A percentile compares a stretch with the other conserved stretches of the same genome.
phyloP scores from a whole-genome alignment of 768 basidiomycete genomes.

The Mycena capillaripes region DNA sequence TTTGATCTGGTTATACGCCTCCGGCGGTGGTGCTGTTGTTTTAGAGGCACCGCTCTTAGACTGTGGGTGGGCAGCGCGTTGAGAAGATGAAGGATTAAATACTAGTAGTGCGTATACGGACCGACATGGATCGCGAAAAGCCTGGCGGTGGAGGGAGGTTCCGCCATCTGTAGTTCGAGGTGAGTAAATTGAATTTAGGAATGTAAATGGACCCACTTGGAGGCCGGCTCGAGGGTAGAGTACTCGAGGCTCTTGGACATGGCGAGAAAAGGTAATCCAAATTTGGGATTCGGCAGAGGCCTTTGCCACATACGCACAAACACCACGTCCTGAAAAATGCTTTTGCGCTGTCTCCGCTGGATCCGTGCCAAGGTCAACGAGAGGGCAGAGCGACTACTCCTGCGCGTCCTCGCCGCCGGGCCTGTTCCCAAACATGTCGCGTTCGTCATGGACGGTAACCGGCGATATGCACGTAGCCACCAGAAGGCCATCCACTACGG shows the following conservation, averaged over 20 bases:
- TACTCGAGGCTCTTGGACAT: constrained; percentile 51
- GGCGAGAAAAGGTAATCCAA: too few species aligned
- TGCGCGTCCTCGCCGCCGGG: constrained; percentile 81
- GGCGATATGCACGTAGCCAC: constrained; percentile 84
- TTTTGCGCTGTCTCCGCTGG: constrained; percentile 33
- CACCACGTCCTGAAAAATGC: constrained; percentile 19
- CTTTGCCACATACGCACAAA: not conserved
- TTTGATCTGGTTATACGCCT: constrained; percentile 77
- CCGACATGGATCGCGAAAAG: constrained; percentile 66
- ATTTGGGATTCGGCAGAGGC: not conserved
- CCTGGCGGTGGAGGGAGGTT: constrained; percentile 77
- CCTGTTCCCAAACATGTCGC: constrained; percentile 93
- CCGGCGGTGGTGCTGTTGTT: constrained; percentile 50
- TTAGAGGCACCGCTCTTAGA: constrained; percentile 54
- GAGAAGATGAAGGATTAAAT: not conserved
- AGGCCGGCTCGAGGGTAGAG: constrained; percentile 54
- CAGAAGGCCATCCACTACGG: constrained; percentile 81
- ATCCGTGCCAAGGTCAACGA: constrained; percentile 48
- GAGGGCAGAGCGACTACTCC: constrained; percentile 61
- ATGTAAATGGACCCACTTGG: constrained; percentile 47
- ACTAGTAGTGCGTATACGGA: constrained; percentile 33
- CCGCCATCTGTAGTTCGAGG: constrained; percentile 67
- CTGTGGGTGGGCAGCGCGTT: constrained; percentile 46
- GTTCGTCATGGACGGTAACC: constrained; percentile 98
- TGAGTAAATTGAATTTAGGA: not conserved